Base-by-base conservation (phyloP, 192 early-diverging fungal species). In the Coemansia sp. region DNA sequence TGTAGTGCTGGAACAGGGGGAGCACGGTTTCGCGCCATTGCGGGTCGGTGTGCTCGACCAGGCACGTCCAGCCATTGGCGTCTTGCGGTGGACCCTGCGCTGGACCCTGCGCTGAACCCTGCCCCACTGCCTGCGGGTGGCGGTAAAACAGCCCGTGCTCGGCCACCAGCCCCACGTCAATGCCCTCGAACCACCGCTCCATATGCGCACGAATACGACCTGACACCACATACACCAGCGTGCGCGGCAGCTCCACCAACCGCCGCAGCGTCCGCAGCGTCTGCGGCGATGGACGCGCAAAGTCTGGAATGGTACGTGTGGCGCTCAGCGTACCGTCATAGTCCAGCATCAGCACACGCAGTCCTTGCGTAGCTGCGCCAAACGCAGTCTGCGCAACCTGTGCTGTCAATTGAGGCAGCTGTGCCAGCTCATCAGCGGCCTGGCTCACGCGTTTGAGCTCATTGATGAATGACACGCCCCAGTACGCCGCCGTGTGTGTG, bases 91-190 rank as follows among this genome's bases (percentile, higher is more conserved):
- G 63, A 3, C 56, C 70, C 6, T 35, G 57, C 26, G 35, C 47
- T 0, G 49, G 59, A 43, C n/a, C 51, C 4, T 35, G 5, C 3
- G 67, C 41, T 29, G 58, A n/a, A n/a, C n/a, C n/a, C 21, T 11
- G 37, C n/a, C 12, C 39, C 5, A 9, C 72, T 0, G 73, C 77
- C 11, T 78, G 78, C 23, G 98, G 96, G 72, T 99, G 98, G 57
- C 89, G 87, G 83, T 92, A 97, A 82, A 98, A 99, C 69, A 95
- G 93, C 8, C 98, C 98, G 70, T 99, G 98, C 82, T 99, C 98
- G 22, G 98, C 93, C 11, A 89, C 91, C 21, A 99, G 85, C 25
- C 98, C 98, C 6, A 99, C 88, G 59, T 87, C 90, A 31, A 91
- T 85, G 25, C 85, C 89, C 17, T 77, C 82, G 73, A 98, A 98